Conservation (phyloP, 1,284 basidiomycete species). For the Cystobasidiaceae sp. region DNA sequence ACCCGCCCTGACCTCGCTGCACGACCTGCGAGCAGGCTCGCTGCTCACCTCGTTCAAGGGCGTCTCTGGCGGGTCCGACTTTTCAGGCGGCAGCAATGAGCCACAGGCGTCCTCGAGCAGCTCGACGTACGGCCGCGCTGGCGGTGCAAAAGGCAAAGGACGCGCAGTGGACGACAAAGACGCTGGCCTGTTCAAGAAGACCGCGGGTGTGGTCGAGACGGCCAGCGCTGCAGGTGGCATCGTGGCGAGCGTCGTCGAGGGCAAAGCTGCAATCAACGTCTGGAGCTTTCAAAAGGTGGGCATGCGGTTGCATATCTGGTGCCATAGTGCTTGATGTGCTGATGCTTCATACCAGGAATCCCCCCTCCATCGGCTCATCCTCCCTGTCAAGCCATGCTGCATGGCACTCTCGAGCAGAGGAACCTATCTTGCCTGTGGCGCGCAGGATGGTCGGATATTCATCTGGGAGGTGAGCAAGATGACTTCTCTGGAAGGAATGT, state of each 20-base stretch:
- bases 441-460: slow-evolving; percentile 79
- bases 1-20: slow-evolving; percentile 4
- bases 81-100: slow-evolving; percentile 18
- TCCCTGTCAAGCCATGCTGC: slow-evolving; percentile 76
- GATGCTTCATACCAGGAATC: slow-evolving; percentile 31
- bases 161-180: slow-evolving; percentile 9
- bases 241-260: slow-evolving; percentile 17
- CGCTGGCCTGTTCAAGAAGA: slow-evolving; percentile 1
- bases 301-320: not conserved
- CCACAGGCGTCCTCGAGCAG: not conserved
- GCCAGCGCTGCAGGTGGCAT: slow-evolving; percentile 18
- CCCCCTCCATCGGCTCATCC: slow-evolving; percentile 7
- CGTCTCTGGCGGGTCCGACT: slow-evolving; percentile 4
- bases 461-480: slow-evolving; percentile 75
- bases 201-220: slow-evolving; percentile 9
- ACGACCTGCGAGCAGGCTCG: slow-evolving; percentile 28
- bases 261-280: slow-evolving; percentile 29
- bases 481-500: too few species aligned
- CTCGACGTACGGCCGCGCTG: slow-evolving; percentile 7
- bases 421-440: slow-evolving; percentile 77
- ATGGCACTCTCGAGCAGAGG: slow-evolving; percentile 69
- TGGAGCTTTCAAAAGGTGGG: slow-evolving; percentile 29
- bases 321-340: too few species aligned
- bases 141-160: slow-evolving; percentile 7
- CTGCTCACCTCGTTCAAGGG: slow-evolving; percentile 28